phyloP scores from a whole-genome alignment of 169 alveolate species.

The Plasmodium coatneyi region DNA sequence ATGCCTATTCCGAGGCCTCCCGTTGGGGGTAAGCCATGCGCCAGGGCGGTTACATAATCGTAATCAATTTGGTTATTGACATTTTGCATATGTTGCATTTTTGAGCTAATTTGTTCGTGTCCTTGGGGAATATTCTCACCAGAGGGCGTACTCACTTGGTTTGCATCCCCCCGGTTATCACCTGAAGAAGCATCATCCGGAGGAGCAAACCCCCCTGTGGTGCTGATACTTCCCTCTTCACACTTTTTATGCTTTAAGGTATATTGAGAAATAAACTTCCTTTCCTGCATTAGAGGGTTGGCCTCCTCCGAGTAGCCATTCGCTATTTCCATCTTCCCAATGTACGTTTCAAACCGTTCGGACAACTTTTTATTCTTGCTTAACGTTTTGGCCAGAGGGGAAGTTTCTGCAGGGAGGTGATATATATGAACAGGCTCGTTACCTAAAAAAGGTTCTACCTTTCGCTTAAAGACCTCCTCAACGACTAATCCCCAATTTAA shows the following conservation, averaged over 20 bases:
- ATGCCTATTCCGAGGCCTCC: constrained; percentile 99
- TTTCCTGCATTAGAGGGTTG: constrained; percentile 93
- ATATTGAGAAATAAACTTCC: constrained; percentile 82
- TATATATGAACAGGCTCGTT: constrained; percentile 48
- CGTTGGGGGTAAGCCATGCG: constrained; percentile 99
- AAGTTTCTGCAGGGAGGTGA: constrained; percentile 66
- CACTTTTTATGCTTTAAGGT: constrained; percentile 8
- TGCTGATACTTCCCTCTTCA: neutral
- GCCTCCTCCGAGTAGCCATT: constrained; percentile 95
- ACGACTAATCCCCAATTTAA: constrained; percentile 78
- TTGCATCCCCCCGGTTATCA: constrained; percentile 77
- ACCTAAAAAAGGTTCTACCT: constrained; percentile 71
- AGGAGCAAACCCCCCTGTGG: neutral
- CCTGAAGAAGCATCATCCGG: neutral
- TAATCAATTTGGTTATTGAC: constrained; percentile 84
- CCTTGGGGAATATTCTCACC: neutral
- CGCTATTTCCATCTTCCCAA: constrained; percentile 92
- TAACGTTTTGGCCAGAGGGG: constrained; percentile 67
- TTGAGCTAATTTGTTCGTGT: neutral
- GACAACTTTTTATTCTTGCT: constrained; percentile 81
- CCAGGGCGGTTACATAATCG: constrained; percentile 90
- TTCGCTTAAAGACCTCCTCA: constrained; percentile 69
- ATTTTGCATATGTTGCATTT: neutral
- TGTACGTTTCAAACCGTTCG: constrained; percentile 94
- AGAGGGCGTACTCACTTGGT: constrained; percentile 74